These are phyloP conservation scores for Phytophthora pluvialis DNA, from an alignment of 352 stramenopile genomes.

Conservation along the genomic window DNA sequence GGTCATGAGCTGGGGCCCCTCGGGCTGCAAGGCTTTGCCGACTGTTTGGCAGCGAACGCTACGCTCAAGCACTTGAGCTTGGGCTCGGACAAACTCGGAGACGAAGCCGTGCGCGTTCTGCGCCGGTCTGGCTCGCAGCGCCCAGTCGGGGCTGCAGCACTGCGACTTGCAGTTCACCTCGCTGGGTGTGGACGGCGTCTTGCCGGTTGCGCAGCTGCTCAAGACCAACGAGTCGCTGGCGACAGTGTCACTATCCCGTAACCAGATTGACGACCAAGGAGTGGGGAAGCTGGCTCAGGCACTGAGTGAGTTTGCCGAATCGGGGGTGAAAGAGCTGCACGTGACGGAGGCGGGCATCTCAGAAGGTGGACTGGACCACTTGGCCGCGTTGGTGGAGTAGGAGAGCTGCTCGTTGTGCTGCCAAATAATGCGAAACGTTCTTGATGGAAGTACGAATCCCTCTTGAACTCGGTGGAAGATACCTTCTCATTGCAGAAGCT, in stretches of 20 bases:
- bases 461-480: no score
- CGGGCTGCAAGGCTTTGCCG: constrained; percentile 60
- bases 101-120: constrained; percentile 53
- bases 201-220: constrained; percentile 64
- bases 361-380: constrained; percentile 49
- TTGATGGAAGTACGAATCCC: no score
- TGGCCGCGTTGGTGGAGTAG: constrained; percentile 49
- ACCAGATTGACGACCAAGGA: constrained; percentile 55
- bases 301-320: constrained; percentile 42
- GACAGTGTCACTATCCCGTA: constrained; percentile 69
- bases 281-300: constrained; percentile 46
- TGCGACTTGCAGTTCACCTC: constrained; percentile 84
- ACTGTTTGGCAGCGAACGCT: constrained; percentile 69
- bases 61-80: constrained; percentile 75
- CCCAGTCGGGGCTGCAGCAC: constrained; percentile 48
- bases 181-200: constrained; percentile 48
- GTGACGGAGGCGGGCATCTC: constrained; percentile 58
- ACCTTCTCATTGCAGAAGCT: no score
- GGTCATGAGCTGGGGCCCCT: constrained; percentile 60
- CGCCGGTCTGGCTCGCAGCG: constrained; percentile 56
- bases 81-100: constrained; percentile 65
- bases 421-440: no score
- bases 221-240: constrained; percentile 47
- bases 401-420: constrained; percentile 50
- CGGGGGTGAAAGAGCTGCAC: constrained; percentile 43